These are phyloP conservation scores for Echria macrotheca DNA, from an alignment of 495 filamentous ascomycete genomes.

Conservation along the genomic window DNA sequence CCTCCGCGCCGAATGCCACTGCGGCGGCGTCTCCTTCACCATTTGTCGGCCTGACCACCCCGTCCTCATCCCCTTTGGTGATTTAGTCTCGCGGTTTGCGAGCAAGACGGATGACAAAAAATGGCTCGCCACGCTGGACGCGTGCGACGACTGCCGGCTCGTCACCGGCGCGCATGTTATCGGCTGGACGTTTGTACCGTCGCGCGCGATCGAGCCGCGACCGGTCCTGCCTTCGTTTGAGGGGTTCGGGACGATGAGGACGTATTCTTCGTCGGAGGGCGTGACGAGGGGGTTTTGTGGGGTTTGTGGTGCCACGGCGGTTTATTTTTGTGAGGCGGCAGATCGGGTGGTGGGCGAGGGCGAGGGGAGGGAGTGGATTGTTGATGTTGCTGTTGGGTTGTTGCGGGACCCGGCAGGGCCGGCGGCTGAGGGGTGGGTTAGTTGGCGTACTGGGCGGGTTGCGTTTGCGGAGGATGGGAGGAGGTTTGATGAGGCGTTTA, in stretches of 20 bases:
- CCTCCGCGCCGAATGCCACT: slow-evolving; percentile 37
- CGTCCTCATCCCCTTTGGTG: slow-evolving; percentile 6
- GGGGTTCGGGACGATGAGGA: slow-evolving; percentile 45
- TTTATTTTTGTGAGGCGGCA: slow-evolving; percentile 23
- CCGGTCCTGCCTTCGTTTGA: slow-evolving; percentile 33
- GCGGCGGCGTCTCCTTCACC: slow-evolving; percentile 41
- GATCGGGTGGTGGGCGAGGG: slow-evolving; percentile 8
- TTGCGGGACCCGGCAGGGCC: slow-evolving; percentile 48
- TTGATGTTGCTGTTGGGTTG: slow-evolving; percentile 50
- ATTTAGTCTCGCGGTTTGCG: slow-evolving; percentile 11
- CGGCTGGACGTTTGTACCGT: slow-evolving; percentile 59
- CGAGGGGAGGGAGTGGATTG: slow-evolving; percentile 23
- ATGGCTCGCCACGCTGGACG: slow-evolving; percentile 56
- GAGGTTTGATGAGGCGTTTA: slow-evolving; percentile 24
- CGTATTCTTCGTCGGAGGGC: slow-evolving; percentile 46
- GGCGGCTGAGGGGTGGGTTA: slow-evolving; percentile 40
- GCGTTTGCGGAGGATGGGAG: slow-evolving; percentile 13
- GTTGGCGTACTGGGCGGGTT: slow-evolving; percentile 26
- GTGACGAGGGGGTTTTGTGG: slow-evolving; percentile 57
- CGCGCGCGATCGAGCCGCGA: slow-evolving; percentile 41
- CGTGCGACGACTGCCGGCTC: slow-evolving; percentile 54
- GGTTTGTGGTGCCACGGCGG: slow-evolving; percentile 57
- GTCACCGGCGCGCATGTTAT: slow-evolving; percentile 55
- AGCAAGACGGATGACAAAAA: slow-evolving; percentile 26
- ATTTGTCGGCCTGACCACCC: slow-evolving; percentile 29